Conservation (phyloP, 192 early-diverging fungal species). For the Diversispora eburnea region DNA sequence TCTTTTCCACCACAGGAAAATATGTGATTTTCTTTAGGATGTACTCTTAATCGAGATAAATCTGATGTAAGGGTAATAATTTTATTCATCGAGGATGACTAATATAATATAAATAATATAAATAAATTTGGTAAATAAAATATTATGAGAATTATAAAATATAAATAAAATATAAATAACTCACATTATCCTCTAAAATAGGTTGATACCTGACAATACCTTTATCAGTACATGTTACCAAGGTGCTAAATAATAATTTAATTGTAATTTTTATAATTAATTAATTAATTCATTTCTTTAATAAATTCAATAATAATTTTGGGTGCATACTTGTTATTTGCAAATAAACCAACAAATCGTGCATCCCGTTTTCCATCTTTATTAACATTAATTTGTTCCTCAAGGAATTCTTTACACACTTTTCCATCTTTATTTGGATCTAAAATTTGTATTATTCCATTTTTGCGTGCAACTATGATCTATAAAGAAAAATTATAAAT, state of each 20-base stretch:
- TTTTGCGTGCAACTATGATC: slow-evolving; percentile 52
- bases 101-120: slow-evolving; percentile 35
- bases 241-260: slow-evolving; percentile 4
- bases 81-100: slow-evolving; percentile 24
- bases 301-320: slow-evolving; percentile 13
- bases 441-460: slow-evolving; percentile 47
- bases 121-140: slow-evolving; percentile 17
- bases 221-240: slow-evolving; percentile 13
- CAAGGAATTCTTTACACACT: slow-evolving; percentile 35
- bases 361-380: slow-evolving; percentile 33
- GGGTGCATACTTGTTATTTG: slow-evolving; percentile 38
- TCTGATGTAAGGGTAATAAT: slow-evolving; percentile 44
- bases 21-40: slow-evolving; percentile 57
- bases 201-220: slow-evolving; percentile 14
- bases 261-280: neutral
- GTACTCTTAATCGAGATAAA: slow-evolving; percentile 66
- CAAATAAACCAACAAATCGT: slow-evolving; percentile 49
- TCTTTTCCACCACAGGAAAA: slow-evolving; percentile 86
- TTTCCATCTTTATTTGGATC: slow-evolving; percentile 39
- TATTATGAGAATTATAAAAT: neutral
- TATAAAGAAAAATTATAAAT: slow-evolving; percentile 22
- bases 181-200: slow-evolving; percentile 4
- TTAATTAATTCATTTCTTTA: neutral
- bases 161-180: neutral
- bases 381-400: slow-evolving; percentile 30